Percentiles rank a stretch among this genome's conserved stretches.
Evolutionary conservation across 164 flowering plant species (phyloP).

Genomic region (Liquidambar formosana): DNA sequence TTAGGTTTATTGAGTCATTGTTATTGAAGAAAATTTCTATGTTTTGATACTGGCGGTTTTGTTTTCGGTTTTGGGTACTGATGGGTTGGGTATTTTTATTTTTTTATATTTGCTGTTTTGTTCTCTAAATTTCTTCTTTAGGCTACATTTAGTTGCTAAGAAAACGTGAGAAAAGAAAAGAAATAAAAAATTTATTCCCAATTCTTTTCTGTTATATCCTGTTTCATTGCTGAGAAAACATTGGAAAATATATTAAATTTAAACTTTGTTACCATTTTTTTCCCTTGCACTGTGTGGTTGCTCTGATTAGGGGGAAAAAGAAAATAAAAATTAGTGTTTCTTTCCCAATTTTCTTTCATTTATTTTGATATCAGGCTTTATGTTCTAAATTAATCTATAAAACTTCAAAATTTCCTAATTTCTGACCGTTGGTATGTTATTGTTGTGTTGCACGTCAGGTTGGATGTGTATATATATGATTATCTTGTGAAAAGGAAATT

Average conservation of each 20-base stretch:
- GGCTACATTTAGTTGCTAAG: not conserved
- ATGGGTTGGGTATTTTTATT: not conserved
- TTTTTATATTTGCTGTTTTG: not conserved
- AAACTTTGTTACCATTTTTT: not conserved
- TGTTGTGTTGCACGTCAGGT: slow-evolving; percentile 39
- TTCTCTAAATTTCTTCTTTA: not conserved
- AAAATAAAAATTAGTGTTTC: not conserved
- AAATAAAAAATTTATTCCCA: not conserved
- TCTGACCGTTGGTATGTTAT: not conserved
- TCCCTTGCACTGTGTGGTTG: too few species aligned
- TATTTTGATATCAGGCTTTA: not conserved
- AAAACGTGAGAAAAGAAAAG: not conserved
- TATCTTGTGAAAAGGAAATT: slow-evolving; percentile 72
- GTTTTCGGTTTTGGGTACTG: not conserved
- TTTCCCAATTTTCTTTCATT: not conserved
- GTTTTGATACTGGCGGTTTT: not conserved
- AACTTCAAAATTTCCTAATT: not conserved
- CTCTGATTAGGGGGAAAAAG: too few species aligned
- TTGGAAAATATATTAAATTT: not conserved
- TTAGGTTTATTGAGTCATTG: not conserved
- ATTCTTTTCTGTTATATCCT: not conserved
- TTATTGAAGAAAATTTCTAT: not conserved
- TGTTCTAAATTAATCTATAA: not conserved
- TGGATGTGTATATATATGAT: slow-evolving; percentile 81
- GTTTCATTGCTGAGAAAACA: not conserved